These are phyloP conservation scores for Trichoderma gamsii DNA, from an alignment of 495 filamentous ascomycete species.

Conservation along the genomic window DNA sequence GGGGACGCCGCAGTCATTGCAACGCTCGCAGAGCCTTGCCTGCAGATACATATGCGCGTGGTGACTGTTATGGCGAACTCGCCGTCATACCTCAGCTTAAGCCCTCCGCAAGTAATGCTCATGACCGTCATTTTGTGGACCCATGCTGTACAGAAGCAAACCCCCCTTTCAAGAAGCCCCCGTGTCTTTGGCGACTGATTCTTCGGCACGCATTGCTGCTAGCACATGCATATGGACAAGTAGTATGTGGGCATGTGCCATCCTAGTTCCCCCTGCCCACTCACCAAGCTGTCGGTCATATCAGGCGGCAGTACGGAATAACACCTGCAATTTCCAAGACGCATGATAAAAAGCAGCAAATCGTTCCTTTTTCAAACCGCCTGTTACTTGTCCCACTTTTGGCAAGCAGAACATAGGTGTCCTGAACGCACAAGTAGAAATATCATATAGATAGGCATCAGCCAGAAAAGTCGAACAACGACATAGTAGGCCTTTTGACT, in stretches of 20 bases:
- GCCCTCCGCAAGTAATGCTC: conserved; percentile 6
- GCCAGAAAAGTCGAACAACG: too few species aligned
- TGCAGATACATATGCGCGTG: conserved; percentile 8
- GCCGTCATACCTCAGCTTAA: conserved; percentile 4
- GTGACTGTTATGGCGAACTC: conserved; percentile 10
- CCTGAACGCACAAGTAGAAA: too few species aligned
- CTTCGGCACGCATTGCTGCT: neutral
- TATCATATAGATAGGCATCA: too few species aligned
- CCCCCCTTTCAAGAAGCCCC: neutral
- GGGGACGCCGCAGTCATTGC: neutral
- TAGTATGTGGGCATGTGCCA: neutral
- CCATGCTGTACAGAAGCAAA: neutral
- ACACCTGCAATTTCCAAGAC: neutral
- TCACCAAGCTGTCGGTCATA: conserved; percentile 13
- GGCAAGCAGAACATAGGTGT: too few species aligned
- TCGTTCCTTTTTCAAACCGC: neutral
- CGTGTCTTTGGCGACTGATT: neutral
- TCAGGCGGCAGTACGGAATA: neutral
- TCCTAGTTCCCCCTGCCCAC: neutral
- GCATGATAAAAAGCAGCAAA: neutral
- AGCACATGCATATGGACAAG: conserved; percentile 4
- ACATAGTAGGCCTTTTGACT: too few species aligned
- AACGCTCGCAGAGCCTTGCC: neutral
- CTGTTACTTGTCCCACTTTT: too few species aligned
- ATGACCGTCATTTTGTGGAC: conserved; percentile 11